Percentiles rank a stretch among this genome's conserved stretches.
Evolutionary conservation across 2,329 filamentous ascomycete genomes (phyloP).

Genomic region (Sclerotinia spermophila): DNA sequence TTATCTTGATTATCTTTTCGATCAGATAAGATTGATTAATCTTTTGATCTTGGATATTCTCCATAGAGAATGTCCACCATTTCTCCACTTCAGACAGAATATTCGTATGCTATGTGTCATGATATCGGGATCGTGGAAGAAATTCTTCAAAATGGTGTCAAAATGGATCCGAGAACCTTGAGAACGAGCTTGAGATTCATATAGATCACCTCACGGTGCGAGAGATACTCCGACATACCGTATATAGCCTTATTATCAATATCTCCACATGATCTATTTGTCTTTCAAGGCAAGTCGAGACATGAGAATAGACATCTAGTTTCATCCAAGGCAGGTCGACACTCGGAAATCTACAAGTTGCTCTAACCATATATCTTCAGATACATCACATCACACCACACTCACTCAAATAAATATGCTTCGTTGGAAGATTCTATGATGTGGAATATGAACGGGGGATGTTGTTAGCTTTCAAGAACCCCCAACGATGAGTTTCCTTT

Average conservation of each 20-base stretch:
- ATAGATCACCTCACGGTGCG: slow-evolving; percentile 1
- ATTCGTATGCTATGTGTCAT: not conserved
- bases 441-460: not conserved
- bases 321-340: not conserved
- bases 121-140: not conserved
- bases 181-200: not conserved
- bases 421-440: not conserved
- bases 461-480: too few species aligned
- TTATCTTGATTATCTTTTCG: slow-evolving; percentile 12
- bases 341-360: not conserved
- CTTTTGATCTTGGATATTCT: not conserved
- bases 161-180: not conserved
- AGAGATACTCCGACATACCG: not conserved
- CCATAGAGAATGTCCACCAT: not conserved
- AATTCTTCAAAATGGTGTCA: not conserved
- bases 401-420: not conserved
- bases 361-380: not conserved
- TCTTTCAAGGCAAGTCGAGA: not conserved
- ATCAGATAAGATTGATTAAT: slow-evolving; percentile 12
- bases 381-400: not conserved
- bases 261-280: not conserved
- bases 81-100: not conserved
- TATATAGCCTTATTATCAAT: not conserved
- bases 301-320: not conserved
- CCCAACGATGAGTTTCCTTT: not conserved